Evolutionary conservation across 78 protist species (phyloP).

Genomic region (Monosiga brevicollis): DNA sequence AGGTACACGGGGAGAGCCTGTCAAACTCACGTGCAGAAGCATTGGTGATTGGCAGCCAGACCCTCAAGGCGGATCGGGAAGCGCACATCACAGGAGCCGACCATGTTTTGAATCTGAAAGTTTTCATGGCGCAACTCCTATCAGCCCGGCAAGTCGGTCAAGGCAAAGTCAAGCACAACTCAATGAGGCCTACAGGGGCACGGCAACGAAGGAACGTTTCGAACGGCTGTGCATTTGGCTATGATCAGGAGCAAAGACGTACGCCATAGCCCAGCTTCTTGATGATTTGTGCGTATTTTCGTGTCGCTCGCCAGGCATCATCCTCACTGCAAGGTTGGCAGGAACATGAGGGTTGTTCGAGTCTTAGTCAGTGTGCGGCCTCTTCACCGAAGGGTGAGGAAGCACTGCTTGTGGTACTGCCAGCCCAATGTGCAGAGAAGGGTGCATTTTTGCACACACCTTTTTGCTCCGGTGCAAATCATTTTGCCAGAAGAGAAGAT

Average conservation of each 20-base stretch:
- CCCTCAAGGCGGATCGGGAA: slow-evolving; percentile 89
- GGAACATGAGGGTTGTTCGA: too few species aligned
- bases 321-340: too few species aligned
- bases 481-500: slow-evolving; percentile 89
- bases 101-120: slow-evolving; percentile 87
- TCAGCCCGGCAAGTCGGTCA: slow-evolving; percentile 16
- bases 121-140: too few species aligned
- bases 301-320: slow-evolving; percentile 64
- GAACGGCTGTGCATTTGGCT: too few species aligned
- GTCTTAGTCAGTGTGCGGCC: too few species aligned
- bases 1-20: neutral
- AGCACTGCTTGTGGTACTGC: too few species aligned
- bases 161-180: neutral
- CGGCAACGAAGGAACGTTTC: too few species aligned
- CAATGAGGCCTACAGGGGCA: too few species aligned
- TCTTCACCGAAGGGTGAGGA: too few species aligned
- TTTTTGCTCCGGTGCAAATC: slow-evolving; percentile 88
- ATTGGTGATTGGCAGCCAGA: slow-evolving; percentile 46
- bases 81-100: slow-evolving; percentile 80
- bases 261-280: slow-evolving; percentile 20
- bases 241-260: too few species aligned
- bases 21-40: slow-evolving; percentile 19
- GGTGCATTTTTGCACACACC: too few species aligned
- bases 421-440: too few species aligned
- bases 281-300: slow-evolving; percentile 87